phyloP scores from a whole-genome alignment of 371 early-diverging fungal genomes.

The Smittium mucronatum region DNA sequence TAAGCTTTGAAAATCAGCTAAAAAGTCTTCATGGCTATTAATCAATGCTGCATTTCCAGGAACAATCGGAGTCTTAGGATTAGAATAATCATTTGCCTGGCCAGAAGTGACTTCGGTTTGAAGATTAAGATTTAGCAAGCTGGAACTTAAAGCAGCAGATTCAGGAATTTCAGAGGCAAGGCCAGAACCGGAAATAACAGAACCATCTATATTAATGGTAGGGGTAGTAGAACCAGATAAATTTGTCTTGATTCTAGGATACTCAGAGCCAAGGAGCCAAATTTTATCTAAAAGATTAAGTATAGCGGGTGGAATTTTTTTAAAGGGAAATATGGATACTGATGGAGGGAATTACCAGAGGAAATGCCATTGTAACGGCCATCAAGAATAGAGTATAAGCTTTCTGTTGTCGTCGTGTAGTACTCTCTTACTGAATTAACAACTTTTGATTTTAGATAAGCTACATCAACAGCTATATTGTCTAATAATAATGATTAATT shows the following conservation, averaged over 20 bases:
- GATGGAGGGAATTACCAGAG: slow-evolving; percentile 1
- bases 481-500: not conserved
- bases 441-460: slow-evolving; percentile 4
- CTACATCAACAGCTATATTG: slow-evolving; percentile 3
- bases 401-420: slow-evolving; percentile 8
- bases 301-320: no score
- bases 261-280: not conserved
- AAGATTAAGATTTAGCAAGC: not conserved
- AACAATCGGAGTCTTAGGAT: not conserved
- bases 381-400: not conserved
- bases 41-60: not conserved
- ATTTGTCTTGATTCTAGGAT: not conserved
- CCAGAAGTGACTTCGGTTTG: not conserved
- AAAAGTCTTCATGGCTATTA: slow-evolving; percentile 32
- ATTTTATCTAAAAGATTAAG: not conserved
- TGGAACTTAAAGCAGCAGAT: not conserved
- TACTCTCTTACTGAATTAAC: slow-evolving; percentile 8
- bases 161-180: not conserved
- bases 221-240: not conserved
- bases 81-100: not conserved
- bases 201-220: no score
- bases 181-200: not conserved
- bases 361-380: not conserved
- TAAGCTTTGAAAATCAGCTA: slow-evolving; percentile 56
- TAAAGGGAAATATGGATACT: not conserved